Evolutionary conservation across 768 basidiomycete species (phyloP), one percentile per base, ranked within the genome.

Genomic region (Amanita muscaria): DNA sequence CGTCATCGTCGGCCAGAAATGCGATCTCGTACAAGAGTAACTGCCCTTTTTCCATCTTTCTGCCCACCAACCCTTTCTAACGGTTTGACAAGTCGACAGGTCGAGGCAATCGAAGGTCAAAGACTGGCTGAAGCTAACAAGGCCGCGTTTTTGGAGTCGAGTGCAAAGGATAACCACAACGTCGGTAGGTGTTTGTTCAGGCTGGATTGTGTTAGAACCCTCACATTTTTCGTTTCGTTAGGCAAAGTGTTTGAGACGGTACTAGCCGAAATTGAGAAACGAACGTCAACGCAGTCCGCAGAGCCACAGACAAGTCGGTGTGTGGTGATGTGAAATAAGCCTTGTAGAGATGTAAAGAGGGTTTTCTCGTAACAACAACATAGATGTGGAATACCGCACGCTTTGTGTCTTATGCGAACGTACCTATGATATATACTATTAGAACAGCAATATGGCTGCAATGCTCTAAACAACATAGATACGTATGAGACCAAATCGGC

Each of bases 1-100:
- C 61, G 90, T 97, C 34, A 81, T 97, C 51, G 93, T 94, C 39
- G 93, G 92, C 27, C 83, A 93, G 50, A 97, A 97, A 72, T 71
- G 74, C 35, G 94, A 98, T 70, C 67, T 97, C 52, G 67, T 72
- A 35, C 70, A 73, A 52, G 79, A 80, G 90, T 90, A 55, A 49
- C 79, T 68, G 29, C 12, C 35, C 46, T 31, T 46, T 34, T 49
- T 50, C 47, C 15, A 32, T 19, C 39, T 48, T 46, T 39, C 44
- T 50, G 49, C 14, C 49, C 54, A 18, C 36, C 54, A 51, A 53
- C 43, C 22, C 53, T 34, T 12, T 38, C 24, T 27, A 33, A 29
- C 44, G 27, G 27, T 12, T 38, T 40, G n/a, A n/a, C n/a, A n/a
- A 77, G 67, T 52, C 83, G 88, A 59, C 85, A 88, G 66, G 88